Evolutionary conservation across 164 flowering plant species (phyloP).

Genomic region (Umbilicus rupestris): DNA sequence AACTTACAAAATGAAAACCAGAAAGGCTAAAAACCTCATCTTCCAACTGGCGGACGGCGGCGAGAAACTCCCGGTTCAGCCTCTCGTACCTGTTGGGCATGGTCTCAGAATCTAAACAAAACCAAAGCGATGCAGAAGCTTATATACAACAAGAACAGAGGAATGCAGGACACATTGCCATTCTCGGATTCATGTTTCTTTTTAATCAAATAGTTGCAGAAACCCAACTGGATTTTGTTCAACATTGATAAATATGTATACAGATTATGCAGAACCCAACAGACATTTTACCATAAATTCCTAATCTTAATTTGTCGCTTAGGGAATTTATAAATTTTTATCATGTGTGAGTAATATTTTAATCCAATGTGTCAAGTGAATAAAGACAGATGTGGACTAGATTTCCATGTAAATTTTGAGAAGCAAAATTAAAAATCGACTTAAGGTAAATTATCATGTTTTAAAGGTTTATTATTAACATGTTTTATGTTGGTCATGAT

Average conservation of each 20-base stretch:
- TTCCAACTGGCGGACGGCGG: neutral
- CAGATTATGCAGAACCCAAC: neutral
- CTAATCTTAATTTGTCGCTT: neutral
- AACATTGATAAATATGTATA: neutral
- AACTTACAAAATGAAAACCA: neutral
- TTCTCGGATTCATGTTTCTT: neutral
- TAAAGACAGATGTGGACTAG: neutral
- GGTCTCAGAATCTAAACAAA: neutral
- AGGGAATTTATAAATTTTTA: neutral
- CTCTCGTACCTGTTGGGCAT: neutral
- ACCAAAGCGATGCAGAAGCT: neutral
- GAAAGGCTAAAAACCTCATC: neutral
- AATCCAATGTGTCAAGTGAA: neutral
- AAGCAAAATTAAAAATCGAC: neutral
- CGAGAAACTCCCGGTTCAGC: neutral
- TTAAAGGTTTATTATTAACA: too few relatives aligned
- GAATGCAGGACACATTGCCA: neutral
- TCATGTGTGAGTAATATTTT: constrained; percentile 1
- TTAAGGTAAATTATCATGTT: constrained; percentile 18
- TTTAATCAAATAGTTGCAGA: neutral
- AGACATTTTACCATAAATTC: neutral
- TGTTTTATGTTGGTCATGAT: too few relatives aligned
- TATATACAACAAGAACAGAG: neutral
- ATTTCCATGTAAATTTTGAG: neutral
- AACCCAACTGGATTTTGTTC: neutral